Evolutionary conservation across 1,284 basidiomycete genomes (phyloP), one percentile per base, ranked within the genome.

Genomic region (Leucoagaricus sp.): DNA sequence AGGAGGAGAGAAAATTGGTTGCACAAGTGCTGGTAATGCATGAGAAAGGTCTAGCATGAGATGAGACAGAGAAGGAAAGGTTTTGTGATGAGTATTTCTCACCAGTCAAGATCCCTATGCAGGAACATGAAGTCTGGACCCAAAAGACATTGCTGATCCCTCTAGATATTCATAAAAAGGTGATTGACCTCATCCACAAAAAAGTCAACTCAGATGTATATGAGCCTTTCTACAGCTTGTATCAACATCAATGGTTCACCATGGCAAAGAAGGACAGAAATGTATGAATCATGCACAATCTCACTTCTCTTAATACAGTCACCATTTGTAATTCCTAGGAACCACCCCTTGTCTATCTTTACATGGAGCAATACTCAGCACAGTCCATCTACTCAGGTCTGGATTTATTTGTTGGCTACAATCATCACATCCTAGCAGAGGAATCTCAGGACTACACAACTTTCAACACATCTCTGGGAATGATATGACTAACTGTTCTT

Each of bases 121-220:
- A 33, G 31, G 13, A 33, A 13, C 13, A 75, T 50, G 60, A 17
- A 0, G 69, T 70, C 0, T 75, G 72, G 73, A 62, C 64, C 4
- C 50, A 62, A 55, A 61, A 59, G 21, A 62, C 63, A 38, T 57
- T 65, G 12, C 65, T 63, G 0, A 66, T 67, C 15, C 65, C 66
- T 3, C 63, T 60, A 4, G 65, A 61, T 2, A 63, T 75, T 19
- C 59, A 62, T 7, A 56, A 69, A 0, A 59, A 70, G 49, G 67
- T 77, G 1, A 67, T 69, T 15, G 47, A 64, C 3, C 53, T 75
- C 0, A 65, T 78, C 8, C 56, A 66, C 10, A 48, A 53, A 1
- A 76, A 77, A 51, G 65, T 74, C 0, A 62, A 60, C 0, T 59
- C 70, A 0, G 71, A 73, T 0, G 65, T 74, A 0, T 76, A 75